Evolutionary conservation across 2,329 filamentous ascomycete species (phyloP).

Genomic region (Ophiostoma piceae): DNA sequence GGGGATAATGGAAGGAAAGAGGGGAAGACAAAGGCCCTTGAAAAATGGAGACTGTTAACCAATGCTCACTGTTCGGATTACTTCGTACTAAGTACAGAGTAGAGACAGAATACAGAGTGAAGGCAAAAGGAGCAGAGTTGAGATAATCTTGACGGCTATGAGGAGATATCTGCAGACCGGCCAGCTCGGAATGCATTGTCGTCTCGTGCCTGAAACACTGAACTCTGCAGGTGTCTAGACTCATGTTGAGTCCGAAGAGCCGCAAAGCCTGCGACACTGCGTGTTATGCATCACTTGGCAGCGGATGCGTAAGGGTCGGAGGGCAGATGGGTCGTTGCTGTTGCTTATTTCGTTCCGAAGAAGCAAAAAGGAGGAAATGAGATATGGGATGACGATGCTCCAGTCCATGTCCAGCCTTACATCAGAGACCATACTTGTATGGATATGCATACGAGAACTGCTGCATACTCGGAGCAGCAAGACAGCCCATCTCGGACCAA

Average conservation of each 20-base stretch:
- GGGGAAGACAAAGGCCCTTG: background rate
- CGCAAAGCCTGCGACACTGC: background rate
- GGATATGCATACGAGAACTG: background rate
- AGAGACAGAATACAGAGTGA: no score
- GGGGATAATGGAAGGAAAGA: background rate
- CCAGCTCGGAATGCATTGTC: background rate
- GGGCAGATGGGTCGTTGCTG: background rate
- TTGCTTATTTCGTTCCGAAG: background rate
- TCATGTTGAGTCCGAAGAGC: background rate
- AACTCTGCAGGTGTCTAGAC: background rate
- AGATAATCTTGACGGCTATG: no score
- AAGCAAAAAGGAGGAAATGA: no score
- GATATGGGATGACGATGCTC: background rate
- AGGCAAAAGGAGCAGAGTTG: no score
- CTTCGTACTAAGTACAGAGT: no score
- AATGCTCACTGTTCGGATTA: background rate
- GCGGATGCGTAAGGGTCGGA: background rate
- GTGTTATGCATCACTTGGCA: constrained; percentile 4
- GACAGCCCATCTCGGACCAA: no score
- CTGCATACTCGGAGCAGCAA: no score
- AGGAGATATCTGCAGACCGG: no score
- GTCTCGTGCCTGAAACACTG: background rate
- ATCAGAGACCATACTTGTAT: background rate
- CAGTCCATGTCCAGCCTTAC: background rate
- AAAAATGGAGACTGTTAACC: background rate